Evolutionary conservation across 2,329 filamentous ascomycete genomes (phyloP).

Genomic region (Claviceps pusilla): DNA sequence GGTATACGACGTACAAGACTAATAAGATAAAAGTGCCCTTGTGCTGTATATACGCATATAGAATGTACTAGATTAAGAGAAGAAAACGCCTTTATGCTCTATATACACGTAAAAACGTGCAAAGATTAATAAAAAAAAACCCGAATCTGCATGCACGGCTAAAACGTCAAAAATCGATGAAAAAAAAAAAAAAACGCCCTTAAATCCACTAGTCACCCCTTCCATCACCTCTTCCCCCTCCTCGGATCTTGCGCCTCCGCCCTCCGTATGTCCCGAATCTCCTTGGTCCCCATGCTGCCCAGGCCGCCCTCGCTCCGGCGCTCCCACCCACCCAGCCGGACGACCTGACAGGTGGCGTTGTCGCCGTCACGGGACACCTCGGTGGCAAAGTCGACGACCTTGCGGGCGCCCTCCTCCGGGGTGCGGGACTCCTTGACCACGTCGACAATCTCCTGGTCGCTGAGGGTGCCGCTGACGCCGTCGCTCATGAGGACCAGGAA

Average conservation of each 20-base stretch:
- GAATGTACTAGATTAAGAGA: too few species aligned
- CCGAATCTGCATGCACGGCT: too few species aligned
- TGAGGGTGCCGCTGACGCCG: conserved; percentile 71
- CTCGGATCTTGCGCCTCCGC: conserved; percentile 72
- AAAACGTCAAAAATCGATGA: too few species aligned
- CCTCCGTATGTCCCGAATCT: conserved; percentile 71
- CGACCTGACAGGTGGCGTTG: conserved; percentile 54
- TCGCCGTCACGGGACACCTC: conserved; percentile 59
- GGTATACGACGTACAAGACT: too few species aligned
- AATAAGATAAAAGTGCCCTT: too few species aligned
- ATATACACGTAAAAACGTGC: too few species aligned
- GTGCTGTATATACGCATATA: too few species aligned
- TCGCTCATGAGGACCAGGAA: conserved; percentile 84
- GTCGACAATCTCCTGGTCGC: conserved; percentile 91
- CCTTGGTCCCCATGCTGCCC: conserved; percentile 81
- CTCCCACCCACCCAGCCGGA: conserved; percentile 55
- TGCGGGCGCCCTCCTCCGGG: conserved; percentile 67
- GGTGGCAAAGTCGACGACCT: conserved; percentile 74
- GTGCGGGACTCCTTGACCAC: conserved; percentile 87
- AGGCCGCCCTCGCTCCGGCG: conserved; percentile 67
- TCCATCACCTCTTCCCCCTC: conserved; percentile 39
- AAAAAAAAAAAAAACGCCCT: not conserved
- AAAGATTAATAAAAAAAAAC: too few species aligned
- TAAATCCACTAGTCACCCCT: not conserved
- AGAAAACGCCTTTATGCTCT: too few species aligned